A percentile compares a stretch with the other conserved stretches of the same genome.
These are phyloP conservation scores for Crucibulum laeve DNA, from an alignment of 768 basidiomycete species.

Conservation along the genomic window DNA sequence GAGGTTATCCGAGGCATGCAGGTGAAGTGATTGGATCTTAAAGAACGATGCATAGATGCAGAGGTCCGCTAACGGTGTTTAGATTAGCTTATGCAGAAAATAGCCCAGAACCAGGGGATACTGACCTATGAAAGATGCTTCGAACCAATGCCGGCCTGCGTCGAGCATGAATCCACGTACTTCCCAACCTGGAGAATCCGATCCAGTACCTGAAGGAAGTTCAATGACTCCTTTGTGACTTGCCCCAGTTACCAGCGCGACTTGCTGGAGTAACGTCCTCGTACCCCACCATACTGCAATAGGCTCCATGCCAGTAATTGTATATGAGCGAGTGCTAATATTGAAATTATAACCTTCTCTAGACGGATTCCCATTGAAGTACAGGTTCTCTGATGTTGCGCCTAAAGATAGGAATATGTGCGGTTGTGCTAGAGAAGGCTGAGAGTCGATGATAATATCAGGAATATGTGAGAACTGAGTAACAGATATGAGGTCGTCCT, in stretches of 20 bases:
- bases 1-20: neutral
- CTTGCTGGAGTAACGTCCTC: neutral
- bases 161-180: neutral
- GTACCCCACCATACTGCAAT: neutral
- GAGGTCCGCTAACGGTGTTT: neutral
- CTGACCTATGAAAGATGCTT: neutral
- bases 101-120: neutral
- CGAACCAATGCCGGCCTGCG: neutral
- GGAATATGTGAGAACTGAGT: neutral
- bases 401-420: neutral
- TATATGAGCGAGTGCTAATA: neutral
- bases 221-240: neutral
- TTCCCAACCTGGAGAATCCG: neutral
- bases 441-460: neutral
- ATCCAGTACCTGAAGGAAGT: neutral
- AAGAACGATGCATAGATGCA: slow-evolving; percentile 1
- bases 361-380: neutral
- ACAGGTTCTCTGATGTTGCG: neutral
- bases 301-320: neutral
- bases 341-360: neutral
- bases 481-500: neutral
- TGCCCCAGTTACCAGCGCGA: neutral
- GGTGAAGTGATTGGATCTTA: neutral
- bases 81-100: neutral
- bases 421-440: neutral